Evolutionary conservation across 2,329 filamentous ascomycete species (phyloP), one percentile per base, ranked within the genome.

Genomic region (Westerdykella aurantiaca): DNA sequence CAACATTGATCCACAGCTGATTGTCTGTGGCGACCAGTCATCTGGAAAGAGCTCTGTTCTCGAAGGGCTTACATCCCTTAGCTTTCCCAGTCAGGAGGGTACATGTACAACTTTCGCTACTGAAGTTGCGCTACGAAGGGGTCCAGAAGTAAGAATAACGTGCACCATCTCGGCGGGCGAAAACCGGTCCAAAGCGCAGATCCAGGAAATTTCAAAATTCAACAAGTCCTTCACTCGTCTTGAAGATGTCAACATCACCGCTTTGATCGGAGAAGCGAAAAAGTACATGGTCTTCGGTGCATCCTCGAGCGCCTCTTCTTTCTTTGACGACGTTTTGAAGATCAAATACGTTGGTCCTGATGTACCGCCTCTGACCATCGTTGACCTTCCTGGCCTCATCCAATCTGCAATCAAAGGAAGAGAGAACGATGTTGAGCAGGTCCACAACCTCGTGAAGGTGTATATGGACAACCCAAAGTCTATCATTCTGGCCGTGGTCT

Each of bases 81-180:
- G 71, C 0, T 83, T 85, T 38, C 77, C 79, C 0, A 68, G 73
- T 5, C 75, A 79, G 6, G 72, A 74, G 5, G 72, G 63, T 13
- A 38, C 78, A 0, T 83, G 79, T 55, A 84, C 81, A 0, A 72
- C 76, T 0, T 83, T 83, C 46, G 75, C 80, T 0, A 84, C 79
- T 0, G 78, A 84, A 53, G 64, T 84, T 2, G 69, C 78, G 16
- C 66, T 83, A 7, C 70, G 76, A 6, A 72, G 72, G 14, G 48
- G 61, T 6, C 22, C 52, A 0, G 46, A 64, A 5, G 51, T 66
- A 0, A 63, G 55, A 2, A 64, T 79, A 14, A 62, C 63, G 4
- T 72, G 76, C 35, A 71, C 66, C 0, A 75, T 80, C 38, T 50
- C 44, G 18, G 58, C 53, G 9, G 41, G 43, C 41, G 58, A 41